Base-by-base conservation (phyloP, 2,329 filamentous ascomycete genomes). In the Pochonia chlamydosporia region DNA sequence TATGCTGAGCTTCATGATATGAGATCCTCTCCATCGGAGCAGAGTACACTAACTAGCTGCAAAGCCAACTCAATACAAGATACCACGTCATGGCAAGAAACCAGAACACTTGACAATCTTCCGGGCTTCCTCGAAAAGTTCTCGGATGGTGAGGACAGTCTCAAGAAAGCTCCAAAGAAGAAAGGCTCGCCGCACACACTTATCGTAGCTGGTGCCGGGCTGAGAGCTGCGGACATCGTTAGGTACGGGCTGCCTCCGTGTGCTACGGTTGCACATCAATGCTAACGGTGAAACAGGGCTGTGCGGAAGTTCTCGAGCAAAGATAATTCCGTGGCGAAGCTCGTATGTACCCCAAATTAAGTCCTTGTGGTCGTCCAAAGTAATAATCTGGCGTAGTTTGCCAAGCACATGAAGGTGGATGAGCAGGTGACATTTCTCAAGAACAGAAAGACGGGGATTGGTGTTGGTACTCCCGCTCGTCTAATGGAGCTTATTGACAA, bases 321-420 rank as follows among this genome's bases (percentile, higher is more conserved):
- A 63, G 82, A 89, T 8, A 82, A 78, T 43, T 78, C 81, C 40
- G 84, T 99, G 2, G 87, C 88, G 2, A 99, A 99, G 66, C 73
- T 99, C 59, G 78, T 80, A 62, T 53, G 69, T 57, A 30, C 18
- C 3, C 3, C 21, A 24, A 21, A 21, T 14, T 5, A 7, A 4
- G 24, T 24, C 5, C 8, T 26, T 5, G 13, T 7, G 8, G 24
- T 18, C 40, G 21, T 11, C 13, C 4, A 10, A 5, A 8, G n/a
- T 35, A 31, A 53, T 56, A 16, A 59, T 49, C 40, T 26, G 4
- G 9, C 26, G 3, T 45, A 81, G 62, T 99, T 99, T 66, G 92
- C 93, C 26, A 99, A 99, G 67, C 93, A 99, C 65, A 95, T 99
- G 73, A 99, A 99, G 69, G 69, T 99, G 10, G 81, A 88, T 45